Conservation (phyloP, 2,329 filamentous ascomycete species). For the Trichoderma sp. region DNA sequence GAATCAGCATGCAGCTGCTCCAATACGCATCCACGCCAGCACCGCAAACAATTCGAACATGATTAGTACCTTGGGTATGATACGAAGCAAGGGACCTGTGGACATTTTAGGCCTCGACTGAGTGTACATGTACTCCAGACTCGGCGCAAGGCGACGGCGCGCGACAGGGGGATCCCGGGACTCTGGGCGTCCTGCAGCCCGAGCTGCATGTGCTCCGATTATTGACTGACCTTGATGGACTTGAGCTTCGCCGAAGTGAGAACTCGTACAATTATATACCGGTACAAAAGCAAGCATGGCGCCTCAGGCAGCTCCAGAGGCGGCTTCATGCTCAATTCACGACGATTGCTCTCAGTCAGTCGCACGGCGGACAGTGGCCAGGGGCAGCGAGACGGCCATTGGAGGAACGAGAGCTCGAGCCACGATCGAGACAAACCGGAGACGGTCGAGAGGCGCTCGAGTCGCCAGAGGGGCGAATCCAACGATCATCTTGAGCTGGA, state of each 20-base stretch:
- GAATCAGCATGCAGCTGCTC: neutral
- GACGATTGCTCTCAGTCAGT: neutral
- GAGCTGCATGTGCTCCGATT: neutral
- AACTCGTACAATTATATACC: neutral
- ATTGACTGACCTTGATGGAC: no score
- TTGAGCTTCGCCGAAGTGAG: neutral
- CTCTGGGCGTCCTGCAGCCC: neutral
- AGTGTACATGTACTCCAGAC: neutral
- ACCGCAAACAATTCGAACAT: no score
- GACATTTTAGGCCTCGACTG: no score
- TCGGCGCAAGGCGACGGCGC: neutral
- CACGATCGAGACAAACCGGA: neutral
- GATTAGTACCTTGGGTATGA: no score
- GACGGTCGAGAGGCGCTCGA: neutral
- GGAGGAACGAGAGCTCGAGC: neutral
- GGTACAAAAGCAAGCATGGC: neutral
- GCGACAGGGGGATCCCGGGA: slow-evolving; percentile 2
- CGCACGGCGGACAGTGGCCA: slow-evolving; percentile 17
- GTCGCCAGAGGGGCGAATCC: neutral
- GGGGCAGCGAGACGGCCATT: slow-evolving; percentile 1
- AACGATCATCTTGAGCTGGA: slow-evolving; percentile 13
- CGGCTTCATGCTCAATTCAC: neutral
- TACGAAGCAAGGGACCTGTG: no score
- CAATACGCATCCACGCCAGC: neutral
- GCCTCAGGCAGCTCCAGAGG: neutral